Percentiles rank a stretch among this genome's conserved stretches.
These are phyloP conservation scores for Nepenthes mirabilis DNA, from an alignment of 148 eudicot genomes.

Conservation along the genomic window DNA sequence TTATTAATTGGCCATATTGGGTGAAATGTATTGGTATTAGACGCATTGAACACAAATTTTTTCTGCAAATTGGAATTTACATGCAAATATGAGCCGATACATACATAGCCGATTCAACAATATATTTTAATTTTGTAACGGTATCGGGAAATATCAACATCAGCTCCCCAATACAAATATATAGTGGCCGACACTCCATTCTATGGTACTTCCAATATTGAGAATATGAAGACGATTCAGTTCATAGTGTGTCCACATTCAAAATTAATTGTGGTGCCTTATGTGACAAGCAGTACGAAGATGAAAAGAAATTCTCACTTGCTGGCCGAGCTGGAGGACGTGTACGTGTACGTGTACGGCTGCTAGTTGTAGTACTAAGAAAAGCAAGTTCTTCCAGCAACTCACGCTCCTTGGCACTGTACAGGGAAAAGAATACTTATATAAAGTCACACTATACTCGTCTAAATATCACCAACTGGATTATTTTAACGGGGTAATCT, in stretches of 20 bases:
- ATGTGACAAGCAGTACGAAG: neutral
- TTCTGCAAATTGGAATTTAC: too few species aligned
- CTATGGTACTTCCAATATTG: too few species aligned
- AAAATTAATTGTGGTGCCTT: neutral
- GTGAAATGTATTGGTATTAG: too few species aligned
- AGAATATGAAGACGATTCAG: neutral
- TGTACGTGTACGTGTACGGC: slow-evolving; percentile 49
- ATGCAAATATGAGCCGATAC: too few species aligned
- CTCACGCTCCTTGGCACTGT: slow-evolving; percentile 70
- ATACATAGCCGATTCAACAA: too few species aligned
- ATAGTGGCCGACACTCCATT: too few species aligned
- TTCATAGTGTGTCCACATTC: neutral
- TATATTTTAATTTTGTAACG: too few species aligned
- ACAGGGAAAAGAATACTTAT: slow-evolving; percentile 2
- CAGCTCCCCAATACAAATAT: too few species aligned
- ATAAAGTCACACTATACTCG: neutral
- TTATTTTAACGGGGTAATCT: too few species aligned
- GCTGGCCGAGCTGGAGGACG: slow-evolving; percentile 55
- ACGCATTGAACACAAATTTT: too few species aligned
- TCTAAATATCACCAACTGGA: neutral
- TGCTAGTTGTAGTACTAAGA: slow-evolving; percentile 35
- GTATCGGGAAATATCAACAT: too few species aligned
- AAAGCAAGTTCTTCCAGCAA: slow-evolving; percentile 80
- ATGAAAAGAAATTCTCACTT: slow-evolving; percentile 25
- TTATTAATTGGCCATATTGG: too few species aligned